phyloP scores from a whole-genome alignment of 2,329 filamentous ascomycete genomes.

The Cercospora sp. region DNA sequence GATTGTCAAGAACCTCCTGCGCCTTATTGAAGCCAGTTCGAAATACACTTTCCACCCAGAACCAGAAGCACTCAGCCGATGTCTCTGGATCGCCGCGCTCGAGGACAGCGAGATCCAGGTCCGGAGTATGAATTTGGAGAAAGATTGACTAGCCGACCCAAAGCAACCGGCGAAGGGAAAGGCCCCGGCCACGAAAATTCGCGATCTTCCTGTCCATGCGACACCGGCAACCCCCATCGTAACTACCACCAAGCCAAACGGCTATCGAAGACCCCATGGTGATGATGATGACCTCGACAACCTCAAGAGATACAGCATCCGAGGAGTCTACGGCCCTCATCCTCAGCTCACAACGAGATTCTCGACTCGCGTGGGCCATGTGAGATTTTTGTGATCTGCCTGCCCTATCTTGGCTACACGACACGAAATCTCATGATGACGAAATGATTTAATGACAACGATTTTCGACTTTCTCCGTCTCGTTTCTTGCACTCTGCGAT shows the following conservation, averaged over 20 bases:
- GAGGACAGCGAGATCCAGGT: constrained; percentile 68
- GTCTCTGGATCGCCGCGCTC: constrained; percentile 80
- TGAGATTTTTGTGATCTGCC: constrained; percentile 2
- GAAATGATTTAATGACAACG: background rate
- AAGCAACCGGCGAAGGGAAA: background rate
- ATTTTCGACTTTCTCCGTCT: background rate
- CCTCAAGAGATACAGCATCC: constrained; percentile 1
- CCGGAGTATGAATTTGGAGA: constrained; percentile 35
- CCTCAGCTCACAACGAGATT: constrained; percentile 5
- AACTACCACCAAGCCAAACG: background rate
- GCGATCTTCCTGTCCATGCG: constrained; percentile 1
- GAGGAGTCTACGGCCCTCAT: constrained; percentile 4
- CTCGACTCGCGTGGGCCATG: constrained; percentile 8
- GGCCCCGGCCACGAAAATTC: background rate
- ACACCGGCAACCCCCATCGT: background rate
- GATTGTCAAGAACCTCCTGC: constrained; percentile 75
- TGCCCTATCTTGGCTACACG: background rate
- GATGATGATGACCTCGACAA: constrained; percentile 6
- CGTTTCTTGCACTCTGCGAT: background rate
- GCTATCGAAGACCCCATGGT: background rate
- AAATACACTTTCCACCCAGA: constrained; percentile 73
- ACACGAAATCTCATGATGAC: background rate
- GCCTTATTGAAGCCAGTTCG: constrained; percentile 76
- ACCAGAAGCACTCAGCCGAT: constrained; percentile 74
- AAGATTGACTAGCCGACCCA: constrained; percentile 20